Conservation (phyloP, 2,329 filamentous ascomycete genomes). For the Colletotrichum sidae region DNA sequence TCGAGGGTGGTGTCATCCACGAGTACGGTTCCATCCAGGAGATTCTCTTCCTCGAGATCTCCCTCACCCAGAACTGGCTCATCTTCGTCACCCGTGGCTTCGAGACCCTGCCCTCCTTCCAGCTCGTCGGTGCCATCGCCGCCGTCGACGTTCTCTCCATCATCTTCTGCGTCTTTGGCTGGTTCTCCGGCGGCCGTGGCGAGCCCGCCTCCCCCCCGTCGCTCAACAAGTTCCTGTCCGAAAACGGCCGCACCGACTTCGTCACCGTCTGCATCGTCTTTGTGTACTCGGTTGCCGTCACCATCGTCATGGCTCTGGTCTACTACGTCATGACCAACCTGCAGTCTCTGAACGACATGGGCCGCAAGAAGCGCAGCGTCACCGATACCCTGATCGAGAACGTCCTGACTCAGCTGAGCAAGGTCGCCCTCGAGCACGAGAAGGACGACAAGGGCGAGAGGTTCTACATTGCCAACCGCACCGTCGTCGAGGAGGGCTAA, state of each 20-base stretch:
- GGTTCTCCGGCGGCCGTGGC: conserved; percentile 68
- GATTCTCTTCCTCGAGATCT: conserved; percentile 79
- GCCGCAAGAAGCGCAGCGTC: conserved; percentile 67
- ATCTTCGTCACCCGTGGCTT: conserved; percentile 82
- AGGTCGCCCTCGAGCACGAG: conserved; percentile 71
- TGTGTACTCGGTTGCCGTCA: conserved; percentile 74
- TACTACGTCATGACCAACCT: conserved; percentile 73
- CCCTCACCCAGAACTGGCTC: conserved; percentile 81
- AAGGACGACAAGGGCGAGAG: conserved; percentile 53
- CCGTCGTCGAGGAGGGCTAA: conserved; percentile 38
- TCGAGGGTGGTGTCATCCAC: conserved; percentile 78
- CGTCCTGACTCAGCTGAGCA: conserved; percentile 70
- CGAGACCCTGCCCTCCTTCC: conserved; percentile 80
- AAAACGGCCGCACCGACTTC: conserved; percentile 57
- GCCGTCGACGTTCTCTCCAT: conserved; percentile 78
- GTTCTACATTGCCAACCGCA: conserved; percentile 38
- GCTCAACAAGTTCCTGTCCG: conserved; percentile 48
- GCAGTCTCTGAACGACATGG: conserved; percentile 69
- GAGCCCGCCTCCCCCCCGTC: conserved; percentile 46
- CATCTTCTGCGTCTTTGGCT: conserved; percentile 81
- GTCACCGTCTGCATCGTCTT: conserved; percentile 75
- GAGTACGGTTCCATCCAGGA: conserved; percentile 81
- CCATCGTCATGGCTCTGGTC: conserved; percentile 73
- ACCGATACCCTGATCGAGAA: conserved; percentile 40
- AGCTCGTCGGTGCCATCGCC: conserved; percentile 77